Evolutionary conservation across 2,329 filamentous ascomycete genomes (phyloP), one percentile per base, ranked within the genome.

Genomic region (Colletotrichum gloeosporioides): DNA sequence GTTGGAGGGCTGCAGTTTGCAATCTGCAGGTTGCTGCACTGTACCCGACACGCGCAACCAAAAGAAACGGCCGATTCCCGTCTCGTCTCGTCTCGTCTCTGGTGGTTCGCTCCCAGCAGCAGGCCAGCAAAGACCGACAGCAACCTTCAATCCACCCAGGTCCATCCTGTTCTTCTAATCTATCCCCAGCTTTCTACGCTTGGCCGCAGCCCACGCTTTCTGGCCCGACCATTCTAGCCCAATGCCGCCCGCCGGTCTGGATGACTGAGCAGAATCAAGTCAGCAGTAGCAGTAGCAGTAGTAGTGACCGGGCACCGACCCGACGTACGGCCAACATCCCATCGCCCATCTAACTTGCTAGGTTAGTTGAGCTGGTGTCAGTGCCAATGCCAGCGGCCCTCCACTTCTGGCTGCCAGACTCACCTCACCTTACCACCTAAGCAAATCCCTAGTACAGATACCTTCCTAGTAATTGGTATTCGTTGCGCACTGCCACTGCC

Each of bases 171-270:
- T 39, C 62, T 65, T 73, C 39, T 34, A 69, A 70, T 62, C 57
- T 62, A 70, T 70, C 57, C 73, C 69, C 70, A 76, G 63, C 55
- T 69, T 64, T 64, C 32, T 57, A 65, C 69, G 34, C 68, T 31
- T 65, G 39, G 49, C 39, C 68, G 44, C 65, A 36, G 44, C 25
- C 44, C 31, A n/a, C 63, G 25, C 27, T 61, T 25, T 22, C 55
- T 62, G 64, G 32, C 72, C 67, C 29, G 44, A 16, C 59, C 59
- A 49, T 73, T 69, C 74, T 73, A 68, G 73, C 74, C 74, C 64
- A 76, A 76, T 76, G 64, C 63, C 73, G 36, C 9, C n/a, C 18
- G 44, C 44, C 44, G n/a, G 44, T 49, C 44, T 49, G 44, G 18
- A 75, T 68, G 69, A 68, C 63, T 73, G 66, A 75, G 69, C 63